Conservation (phyloP, 2,329 filamentous ascomycete genomes). For the Beauveria scarabaeidicola region DNA sequence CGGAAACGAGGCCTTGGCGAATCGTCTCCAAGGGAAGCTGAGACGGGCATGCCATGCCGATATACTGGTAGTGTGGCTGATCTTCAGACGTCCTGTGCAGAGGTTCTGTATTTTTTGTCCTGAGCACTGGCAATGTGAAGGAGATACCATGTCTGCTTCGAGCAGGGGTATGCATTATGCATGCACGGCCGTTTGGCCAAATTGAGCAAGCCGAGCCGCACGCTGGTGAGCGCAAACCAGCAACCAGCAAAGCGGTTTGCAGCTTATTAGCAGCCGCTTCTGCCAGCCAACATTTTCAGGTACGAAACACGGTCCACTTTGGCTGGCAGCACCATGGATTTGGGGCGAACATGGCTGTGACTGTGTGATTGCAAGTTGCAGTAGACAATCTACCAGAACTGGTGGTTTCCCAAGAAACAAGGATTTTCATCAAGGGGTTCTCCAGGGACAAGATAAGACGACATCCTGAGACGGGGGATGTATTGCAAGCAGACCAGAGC, state of each 20-base stretch:
- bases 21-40: neutral
- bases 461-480: neutral
- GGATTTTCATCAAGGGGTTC: neutral
- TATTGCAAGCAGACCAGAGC: neutral
- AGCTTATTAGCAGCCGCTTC: too few relatives aligned
- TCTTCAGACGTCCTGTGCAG: neutral
- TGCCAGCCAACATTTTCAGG: neutral
- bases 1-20: neutral
- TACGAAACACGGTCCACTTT: neutral
- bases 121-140: neutral
- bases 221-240: too few relatives aligned
- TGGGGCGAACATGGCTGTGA: neutral
- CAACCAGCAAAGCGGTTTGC: too few relatives aligned
- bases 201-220: too few relatives aligned
- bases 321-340: neutral
- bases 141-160: too few relatives aligned
- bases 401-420: neutral
- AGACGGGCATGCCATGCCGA: neutral
- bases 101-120: neutral
- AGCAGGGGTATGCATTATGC: too few relatives aligned
- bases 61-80: neutral
- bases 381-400: neutral
- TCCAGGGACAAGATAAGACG: slow-evolving; percentile 1
- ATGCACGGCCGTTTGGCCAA: too few relatives aligned
- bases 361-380: neutral